Base-by-base conservation (phyloP, 2,329 filamentous ascomycete species). In the Arthrobotrys pseudoclavata region DNA sequence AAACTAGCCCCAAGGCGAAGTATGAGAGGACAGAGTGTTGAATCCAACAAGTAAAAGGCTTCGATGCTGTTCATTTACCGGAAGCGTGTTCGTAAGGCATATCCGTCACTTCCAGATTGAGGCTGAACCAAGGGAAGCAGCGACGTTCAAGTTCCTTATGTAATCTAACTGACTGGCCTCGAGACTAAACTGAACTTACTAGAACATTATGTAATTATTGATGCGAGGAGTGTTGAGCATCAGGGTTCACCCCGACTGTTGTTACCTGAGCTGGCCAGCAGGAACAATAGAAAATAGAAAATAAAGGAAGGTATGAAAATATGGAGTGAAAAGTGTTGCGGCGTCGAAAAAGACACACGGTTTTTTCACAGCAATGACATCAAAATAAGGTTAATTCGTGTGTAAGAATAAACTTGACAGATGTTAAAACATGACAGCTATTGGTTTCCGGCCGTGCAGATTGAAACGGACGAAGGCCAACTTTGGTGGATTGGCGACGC, bases 301-400 rank as follows among this genome's bases (percentile, higher is more conserved):
- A 50, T 6, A 12, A 24, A 29, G 12, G n/a, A 26, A 26, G 15
- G 5, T 4, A 40, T 18, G 4, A 42, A 42, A 3, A n/a, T 13
- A 15, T 9, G 7, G 42, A 60, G 12, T n/a, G 9, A 60, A 60
- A 72, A 66, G 69, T 72, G 69, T 72, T 72, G 69, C 47, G 42
- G 4, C 1, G 26, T 45, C 6, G 4, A 71, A 71, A 71, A 64
- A 64, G 24, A 50, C 67, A 60, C 61, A 48, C 29, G 29, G 20
- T 34, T 15, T 34, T 22, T 50, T 1, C 15, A 57, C 10, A 18
- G 13, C 37, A 15, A 26, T 34, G 62, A 77, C 67, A 77, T 77
- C 74, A 24, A 71, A 77, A 68, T 77, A 77, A 77, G 74, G 74
- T 77, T 77, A 52, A 29, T 53, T 68, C 29, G 64, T 20, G 64